These are phyloP conservation scores for Pseudonitzschia delicatissima DNA, from an alignment of 108 stramenopile genomes.

Conservation along the genomic window DNA sequence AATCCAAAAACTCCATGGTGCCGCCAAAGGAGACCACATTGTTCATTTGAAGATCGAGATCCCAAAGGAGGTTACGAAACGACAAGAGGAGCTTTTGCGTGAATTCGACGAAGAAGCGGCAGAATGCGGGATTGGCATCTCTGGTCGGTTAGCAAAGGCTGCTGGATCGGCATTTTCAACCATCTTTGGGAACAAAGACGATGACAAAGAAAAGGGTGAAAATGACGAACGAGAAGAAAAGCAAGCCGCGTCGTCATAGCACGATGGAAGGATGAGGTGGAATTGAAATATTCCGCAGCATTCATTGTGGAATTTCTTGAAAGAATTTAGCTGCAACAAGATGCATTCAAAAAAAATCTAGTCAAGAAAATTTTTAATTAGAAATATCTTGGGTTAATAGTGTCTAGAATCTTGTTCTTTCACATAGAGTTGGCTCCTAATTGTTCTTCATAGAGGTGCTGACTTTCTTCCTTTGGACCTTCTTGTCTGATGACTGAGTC, in stretches of 20 bases:
- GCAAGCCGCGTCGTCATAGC: constrained; percentile 9
- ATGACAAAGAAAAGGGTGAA: constrained; percentile 13
- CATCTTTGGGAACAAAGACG: constrained; percentile 56
- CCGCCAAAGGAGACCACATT: constrained; percentile 87
- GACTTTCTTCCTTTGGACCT: no score
- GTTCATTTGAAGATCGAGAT: constrained; percentile 91
- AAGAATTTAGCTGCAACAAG: no score
- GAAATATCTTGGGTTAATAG: no score
- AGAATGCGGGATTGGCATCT: constrained; percentile 53
- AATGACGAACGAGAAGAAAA: constrained; percentile 2
- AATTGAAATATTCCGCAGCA: not conserved
- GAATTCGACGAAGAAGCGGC: constrained; percentile 87
- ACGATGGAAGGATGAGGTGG: not conserved
- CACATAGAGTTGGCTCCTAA: no score
- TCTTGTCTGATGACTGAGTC: no score
- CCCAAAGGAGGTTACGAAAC: constrained; percentile 80
- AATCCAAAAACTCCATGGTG: constrained; percentile 64
- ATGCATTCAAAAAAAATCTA: no score
- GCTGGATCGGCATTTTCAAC: constrained; percentile 69
- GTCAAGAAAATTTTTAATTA: no score
- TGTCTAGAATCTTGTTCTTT: no score
- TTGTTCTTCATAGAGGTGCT: no score
- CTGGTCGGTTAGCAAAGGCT: constrained; percentile 63
- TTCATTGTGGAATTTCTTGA: no score
- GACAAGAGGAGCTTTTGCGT: constrained; percentile 92